Percentiles rank a stretch among this genome's conserved stretches.
These are phyloP conservation scores for Vicia faba DNA, from an alignment of 306 rosid genomes.

Conservation along the genomic window DNA sequence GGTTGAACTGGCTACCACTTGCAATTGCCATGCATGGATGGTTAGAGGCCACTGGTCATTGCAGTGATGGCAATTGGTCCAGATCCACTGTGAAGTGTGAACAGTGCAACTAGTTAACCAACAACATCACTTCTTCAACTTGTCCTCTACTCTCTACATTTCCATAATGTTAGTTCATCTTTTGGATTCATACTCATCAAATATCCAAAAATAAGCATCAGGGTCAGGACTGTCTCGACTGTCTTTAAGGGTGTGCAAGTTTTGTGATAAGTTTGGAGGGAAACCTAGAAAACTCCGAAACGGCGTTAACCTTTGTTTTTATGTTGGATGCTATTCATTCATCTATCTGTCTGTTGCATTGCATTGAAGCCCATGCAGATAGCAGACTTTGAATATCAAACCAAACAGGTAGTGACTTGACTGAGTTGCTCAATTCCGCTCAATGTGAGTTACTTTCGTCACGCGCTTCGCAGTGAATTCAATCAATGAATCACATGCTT, in stretches of 20 bases:
- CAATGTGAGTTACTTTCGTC: constrained; percentile 1
- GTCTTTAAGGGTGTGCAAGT: no score
- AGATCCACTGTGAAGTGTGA: not conserved
- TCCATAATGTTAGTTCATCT: not conserved
- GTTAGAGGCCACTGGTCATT: not conserved
- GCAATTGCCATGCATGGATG: constrained; percentile 29
- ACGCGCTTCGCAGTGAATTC: constrained; percentile 3
- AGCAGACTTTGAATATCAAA: constrained; percentile 13
- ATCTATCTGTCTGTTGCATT: not conserved
- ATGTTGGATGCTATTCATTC: no score
- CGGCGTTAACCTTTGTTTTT: no score
- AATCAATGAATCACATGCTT: constrained; percentile 21
- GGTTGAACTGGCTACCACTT: not conserved
- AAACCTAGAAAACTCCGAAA: constrained; percentile 25
- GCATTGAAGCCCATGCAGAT: constrained; percentile 21
- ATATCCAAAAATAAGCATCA: no score
- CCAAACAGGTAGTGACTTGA: not conserved
- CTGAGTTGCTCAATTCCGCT: constrained; percentile 7
- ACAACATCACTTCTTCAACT: not conserved
- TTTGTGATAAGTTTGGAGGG: not conserved
- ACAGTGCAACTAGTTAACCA: not conserved
- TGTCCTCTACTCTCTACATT: not conserved
- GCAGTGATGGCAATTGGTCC: constrained; percentile 36
- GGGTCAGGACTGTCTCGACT: no score
- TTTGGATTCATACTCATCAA: no score